Evolutionary conservation across 192 early-diverging fungal species (phyloP), one percentile per base, ranked within the genome.

Genomic region (Coemansia sp.): DNA sequence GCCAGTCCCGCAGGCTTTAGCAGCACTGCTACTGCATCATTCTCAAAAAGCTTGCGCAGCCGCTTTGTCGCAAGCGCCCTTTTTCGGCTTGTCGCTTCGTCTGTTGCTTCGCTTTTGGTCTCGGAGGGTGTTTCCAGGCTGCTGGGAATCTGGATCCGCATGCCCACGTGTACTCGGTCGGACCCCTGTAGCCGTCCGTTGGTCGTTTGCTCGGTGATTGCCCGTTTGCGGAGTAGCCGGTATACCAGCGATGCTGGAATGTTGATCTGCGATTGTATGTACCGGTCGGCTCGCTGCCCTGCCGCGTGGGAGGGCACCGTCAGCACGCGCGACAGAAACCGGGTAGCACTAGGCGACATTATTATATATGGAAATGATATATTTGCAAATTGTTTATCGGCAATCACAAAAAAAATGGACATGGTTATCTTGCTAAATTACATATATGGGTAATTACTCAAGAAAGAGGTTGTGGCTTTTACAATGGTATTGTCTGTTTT

Each of bases 211-310:
- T 53, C 27, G 5, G 67, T 67, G 37, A n/a, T n/a, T n/a, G 59
- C 39, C 9, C 54, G 53, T 40, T 73, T 73, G 41, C 70, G 70
- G 43, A 73, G 15, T 1, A 67, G 64, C 50, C 62, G 62, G 60
- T 58, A 67, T n/a, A 73, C 56, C 46, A 73, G 29, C 2, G 32
- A 10, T 11, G 53, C 26, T 7, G 70, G 59, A 4, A 63, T 58
- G 9, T 29, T 32, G 10, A 61, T 11, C 14, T 63, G 39, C 8
- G 50, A 35, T 1, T 24, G 44, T 2, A 73, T 19, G 33, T 38
- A 73, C 14, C 70, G 53, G 29, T 73, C 70, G 15, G 59, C 63
- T 1, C 70, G 63, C 56, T 61, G 27, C 0, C 63, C 69, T 19
- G 37, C 54, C 0, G 69, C 62, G 11, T 72, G 35, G 14, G 15